Evolutionary conservation across 2,329 filamentous ascomycete species (phyloP).

Genomic region (Ceratocystis diversiconidia): DNA sequence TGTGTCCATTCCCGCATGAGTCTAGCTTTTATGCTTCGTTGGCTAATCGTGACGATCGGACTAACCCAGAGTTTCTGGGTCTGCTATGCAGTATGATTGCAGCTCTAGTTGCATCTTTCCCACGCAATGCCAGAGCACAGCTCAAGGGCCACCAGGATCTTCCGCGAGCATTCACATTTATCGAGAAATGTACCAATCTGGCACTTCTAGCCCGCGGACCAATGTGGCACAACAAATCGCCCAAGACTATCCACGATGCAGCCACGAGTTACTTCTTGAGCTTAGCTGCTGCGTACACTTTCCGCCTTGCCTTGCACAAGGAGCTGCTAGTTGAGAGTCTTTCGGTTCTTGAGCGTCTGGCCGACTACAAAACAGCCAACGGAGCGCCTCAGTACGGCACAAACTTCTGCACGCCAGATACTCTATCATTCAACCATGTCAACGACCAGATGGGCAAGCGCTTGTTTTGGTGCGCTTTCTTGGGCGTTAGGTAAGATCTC

Average conservation of each 20-base stretch:
- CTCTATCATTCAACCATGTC: constrained; percentile 48
- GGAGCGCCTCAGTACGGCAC: constrained; percentile 28
- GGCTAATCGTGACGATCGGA: constrained; percentile 49
- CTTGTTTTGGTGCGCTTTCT: constrained; percentile 73
- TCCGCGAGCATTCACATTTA: constrained; percentile 53
- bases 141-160: constrained; percentile 54
- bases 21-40: constrained; percentile 61
- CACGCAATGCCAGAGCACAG: constrained; percentile 53
- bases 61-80: constrained; percentile 52
- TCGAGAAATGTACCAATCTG: constrained; percentile 56
- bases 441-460: constrained; percentile 60
- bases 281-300: constrained; percentile 50
- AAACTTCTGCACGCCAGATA: constrained; percentile 30
- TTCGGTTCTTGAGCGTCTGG: constrained; percentile 32
- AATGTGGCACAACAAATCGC: constrained; percentile 34
- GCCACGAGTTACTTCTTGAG: constrained; percentile 65
- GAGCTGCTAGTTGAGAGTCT: constrained; percentile 61
- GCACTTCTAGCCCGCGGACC: constrained; percentile 53
- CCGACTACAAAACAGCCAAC: constrained; percentile 18
- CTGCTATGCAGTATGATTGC: constrained; percentile 63
- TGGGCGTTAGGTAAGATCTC: constrained; percentile 47
- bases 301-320: constrained; percentile 51
- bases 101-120: constrained; percentile 60
- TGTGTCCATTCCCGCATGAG: constrained; percentile 66
- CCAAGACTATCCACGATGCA: constrained; percentile 39